Base-by-base conservation (phyloP, 1,284 basidiomycete genomes). In the Cutaneotrichosporon sp. region DNA sequence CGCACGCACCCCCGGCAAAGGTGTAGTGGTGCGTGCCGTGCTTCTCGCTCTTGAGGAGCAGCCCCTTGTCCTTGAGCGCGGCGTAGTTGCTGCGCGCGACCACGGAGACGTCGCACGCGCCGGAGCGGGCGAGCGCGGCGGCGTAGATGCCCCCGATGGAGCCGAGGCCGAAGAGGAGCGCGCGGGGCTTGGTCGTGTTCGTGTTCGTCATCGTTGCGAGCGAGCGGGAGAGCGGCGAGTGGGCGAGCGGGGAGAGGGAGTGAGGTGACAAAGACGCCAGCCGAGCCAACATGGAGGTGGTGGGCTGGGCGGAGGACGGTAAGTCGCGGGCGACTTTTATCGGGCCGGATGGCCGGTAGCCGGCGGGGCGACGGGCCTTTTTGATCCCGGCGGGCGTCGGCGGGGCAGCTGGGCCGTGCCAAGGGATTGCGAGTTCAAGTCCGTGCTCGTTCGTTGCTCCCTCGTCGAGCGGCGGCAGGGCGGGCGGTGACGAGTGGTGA, bases 61-160 rank as follows among this genome's bases (percentile, higher is more conserved):
- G 70, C 0, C 77, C 77, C 27, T 78, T 69, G 8, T 72, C 68
- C 55, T 74, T 78, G 50, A 83, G 75, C 1, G 69, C 69, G 1
- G 71, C 68, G 60, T 81, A 82, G 65, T 82, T 83, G 24, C 78
- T 80, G n/a, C 82, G 67, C 14, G 82, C 82, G 13, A 81, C 80
- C 1, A 82, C 81, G 20, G 77, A 78, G 5, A 83, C 79, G 13
- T 76, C 60, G 52, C 76, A 79, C 47, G 67, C 61, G 2, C 75
- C 77, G 1, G 79, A 80, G 0, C 74, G 67, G n/a, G 72, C 67
- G 14, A 83, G 72, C 56, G 82, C 76, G 61, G 75, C 79, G 6
- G 81, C 79, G 69, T 83, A 83, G 58, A 82, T 76, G n/a, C 79
- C 77, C 20, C 82, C 82, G 33, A 82, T 78, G 53, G 75, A 75